Conservation (phyloP, 805 yeast genomes). For the Saccharomycopsis schoenii region DNA sequence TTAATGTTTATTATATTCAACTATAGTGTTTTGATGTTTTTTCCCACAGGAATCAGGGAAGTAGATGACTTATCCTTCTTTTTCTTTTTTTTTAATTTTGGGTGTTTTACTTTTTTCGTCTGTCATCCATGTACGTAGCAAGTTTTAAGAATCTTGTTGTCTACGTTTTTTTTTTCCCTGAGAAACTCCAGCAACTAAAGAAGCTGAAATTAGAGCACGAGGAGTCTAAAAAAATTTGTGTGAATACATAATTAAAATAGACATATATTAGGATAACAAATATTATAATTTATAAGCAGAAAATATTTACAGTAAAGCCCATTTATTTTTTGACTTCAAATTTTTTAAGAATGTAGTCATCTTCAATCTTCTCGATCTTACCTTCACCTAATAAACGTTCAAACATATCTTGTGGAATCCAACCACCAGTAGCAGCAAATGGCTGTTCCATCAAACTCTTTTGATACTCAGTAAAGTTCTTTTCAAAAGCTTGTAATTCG, state of each 20-base stretch:
- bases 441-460: constrained; percentile 60
- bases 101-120: background rate
- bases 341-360: constrained; percentile 32
- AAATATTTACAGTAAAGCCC: background rate
- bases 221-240: too few species aligned
- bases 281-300: background rate
- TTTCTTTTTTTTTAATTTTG: background rate
- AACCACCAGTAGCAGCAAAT: constrained; percentile 84
- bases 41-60: background rate
- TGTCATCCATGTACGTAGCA: background rate
- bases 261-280: background rate
- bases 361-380: constrained; percentile 50
- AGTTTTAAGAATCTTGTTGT: background rate
- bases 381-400: constrained; percentile 60
- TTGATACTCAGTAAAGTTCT: constrained; percentile 57
- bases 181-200: background rate
- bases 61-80: background rate
- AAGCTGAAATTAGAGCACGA: background rate
- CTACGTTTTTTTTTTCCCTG: background rate
- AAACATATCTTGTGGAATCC: constrained; percentile 94
- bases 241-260: too few species aligned
- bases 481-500: constrained; percentile 47
- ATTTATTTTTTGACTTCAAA: background rate
- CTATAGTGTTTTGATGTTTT: background rate
- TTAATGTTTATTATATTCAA: background rate